A percentile compares a stretch with the other conserved stretches of the same genome.
Evolutionary conservation across 2,329 filamentous ascomycete species (phyloP).

Genomic region (Exophiala spinifera): DNA sequence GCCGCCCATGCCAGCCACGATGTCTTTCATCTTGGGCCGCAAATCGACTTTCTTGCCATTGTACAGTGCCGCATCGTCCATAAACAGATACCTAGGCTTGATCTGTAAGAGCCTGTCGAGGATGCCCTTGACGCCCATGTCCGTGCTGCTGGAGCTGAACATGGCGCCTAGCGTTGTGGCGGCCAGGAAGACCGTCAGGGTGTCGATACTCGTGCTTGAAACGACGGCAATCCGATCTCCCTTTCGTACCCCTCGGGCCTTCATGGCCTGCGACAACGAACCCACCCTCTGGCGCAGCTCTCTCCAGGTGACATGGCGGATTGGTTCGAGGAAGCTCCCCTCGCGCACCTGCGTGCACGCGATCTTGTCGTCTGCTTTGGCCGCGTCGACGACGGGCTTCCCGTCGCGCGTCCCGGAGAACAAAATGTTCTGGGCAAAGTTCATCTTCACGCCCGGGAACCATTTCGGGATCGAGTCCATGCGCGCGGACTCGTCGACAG

Average conservation of each 20-base stretch:
- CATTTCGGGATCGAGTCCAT: conserved; percentile 71
- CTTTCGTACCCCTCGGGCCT: conserved; percentile 60
- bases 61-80: conserved; percentile 76
- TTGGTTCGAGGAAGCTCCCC: conserved; percentile 33
- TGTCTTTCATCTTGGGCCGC: conserved; percentile 65
- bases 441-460: conserved; percentile 72
- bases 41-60: conserved; percentile 74
- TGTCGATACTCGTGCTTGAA: conserved; percentile 71
- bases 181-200: conserved; percentile 68
- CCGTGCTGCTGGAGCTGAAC: conserved; percentile 73
- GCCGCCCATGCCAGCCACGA: conserved; percentile 60
- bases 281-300: conserved; percentile 61
- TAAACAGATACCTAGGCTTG: conserved; percentile 74
- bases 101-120: conserved; percentile 73
- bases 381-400: conserved; percentile 35
- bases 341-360: conserved; percentile 64
- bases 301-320: conserved; percentile 61
- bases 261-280: conserved; percentile 63
- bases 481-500: conserved; percentile 66
- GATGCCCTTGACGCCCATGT: conserved; percentile 78
- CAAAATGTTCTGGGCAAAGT: conserved; percentile 78
- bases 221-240: conserved; percentile 76
- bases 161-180: conserved; percentile 68
- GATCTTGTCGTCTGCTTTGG: conserved; percentile 69
- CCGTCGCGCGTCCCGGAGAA: conserved; percentile 49